Conservation (phyloP, 805 yeast species). For the Isabelozyma rhagii region DNA sequence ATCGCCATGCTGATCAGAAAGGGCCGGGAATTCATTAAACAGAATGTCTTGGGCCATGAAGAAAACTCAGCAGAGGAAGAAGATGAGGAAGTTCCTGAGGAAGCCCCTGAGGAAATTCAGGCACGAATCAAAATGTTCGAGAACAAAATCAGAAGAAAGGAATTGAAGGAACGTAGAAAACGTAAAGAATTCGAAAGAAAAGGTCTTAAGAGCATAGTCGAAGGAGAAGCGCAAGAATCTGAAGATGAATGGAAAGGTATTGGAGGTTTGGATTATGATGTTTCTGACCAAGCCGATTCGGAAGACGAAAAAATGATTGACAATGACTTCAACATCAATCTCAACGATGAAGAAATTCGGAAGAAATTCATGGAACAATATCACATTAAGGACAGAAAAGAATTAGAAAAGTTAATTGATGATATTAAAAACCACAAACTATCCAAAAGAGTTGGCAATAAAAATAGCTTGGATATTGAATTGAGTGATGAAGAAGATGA, state of each 20-base stretch:
- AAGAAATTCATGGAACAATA: constrained; percentile 57
- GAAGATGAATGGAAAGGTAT: constrained; percentile 86
- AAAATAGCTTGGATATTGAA: constrained; percentile 56
- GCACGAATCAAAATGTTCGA: constrained; percentile 35
- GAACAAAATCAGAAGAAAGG: constrained; percentile 33
- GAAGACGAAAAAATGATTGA: constrained; percentile 80
- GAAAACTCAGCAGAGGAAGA: constrained; percentile 14
- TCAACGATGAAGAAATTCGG: constrained; percentile 58
- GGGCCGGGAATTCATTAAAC: constrained; percentile 20
- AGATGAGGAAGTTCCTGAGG: constrained; percentile 19
- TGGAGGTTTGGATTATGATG: constrained; percentile 69
- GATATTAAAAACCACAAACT: constrained; percentile 74
- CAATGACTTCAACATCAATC: constrained; percentile 56
- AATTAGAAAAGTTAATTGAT: constrained; percentile 63
- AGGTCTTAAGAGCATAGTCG: constrained; percentile 61
- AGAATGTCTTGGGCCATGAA: constrained; percentile 5
- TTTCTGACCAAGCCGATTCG: constrained; percentile 58
- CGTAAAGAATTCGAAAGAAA: constrained; percentile 54
- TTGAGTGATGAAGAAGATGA: constrained; percentile 76
- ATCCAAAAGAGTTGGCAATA: constrained; percentile 52
- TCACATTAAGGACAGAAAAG: constrained; percentile 56
- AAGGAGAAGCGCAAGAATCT: constrained; percentile 84
- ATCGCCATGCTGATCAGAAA: constrained; percentile 19
- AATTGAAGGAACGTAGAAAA: constrained; percentile 27
- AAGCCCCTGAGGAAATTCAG: constrained; percentile 18